These are phyloP conservation scores for Xanthoparmelia taractica DNA, from an alignment of 495 filamentous ascomycete genomes.

Conservation along the genomic window DNA sequence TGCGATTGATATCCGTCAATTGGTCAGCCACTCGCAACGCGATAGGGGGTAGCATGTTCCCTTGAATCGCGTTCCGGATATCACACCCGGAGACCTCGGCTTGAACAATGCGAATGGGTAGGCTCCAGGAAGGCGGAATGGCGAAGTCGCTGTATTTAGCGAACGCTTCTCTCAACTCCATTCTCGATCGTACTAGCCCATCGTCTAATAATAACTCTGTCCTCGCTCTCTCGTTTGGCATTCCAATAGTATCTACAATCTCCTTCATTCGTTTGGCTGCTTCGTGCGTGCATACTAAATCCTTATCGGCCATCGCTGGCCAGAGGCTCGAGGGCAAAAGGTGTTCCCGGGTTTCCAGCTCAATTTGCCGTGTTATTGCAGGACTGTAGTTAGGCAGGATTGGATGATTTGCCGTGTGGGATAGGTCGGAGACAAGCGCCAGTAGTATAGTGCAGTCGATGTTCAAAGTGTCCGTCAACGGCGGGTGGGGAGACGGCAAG, in stretches of 20 bases:
- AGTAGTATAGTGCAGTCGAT: constrained; percentile 69
- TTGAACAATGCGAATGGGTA: constrained; percentile 45
- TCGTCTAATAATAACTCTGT: constrained; percentile 47
- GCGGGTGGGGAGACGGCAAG: constrained; percentile 45
- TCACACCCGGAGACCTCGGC: constrained; percentile 27
- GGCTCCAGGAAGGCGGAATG: constrained; percentile 40
- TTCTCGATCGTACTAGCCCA: constrained; percentile 24
- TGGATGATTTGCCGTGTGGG: constrained; percentile 36
- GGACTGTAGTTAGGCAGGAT: constrained; percentile 45
- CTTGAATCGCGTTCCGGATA: constrained; percentile 28
- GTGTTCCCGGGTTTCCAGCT: constrained; percentile 52
- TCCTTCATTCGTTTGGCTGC: constrained; percentile 57
- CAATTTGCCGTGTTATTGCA: constrained; percentile 56
- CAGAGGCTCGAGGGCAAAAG: constrained; percentile 55
- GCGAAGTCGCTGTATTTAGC: constrained; percentile 44
- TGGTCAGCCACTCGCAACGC: constrained; percentile 36
- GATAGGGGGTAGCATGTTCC: constrained; percentile 34
- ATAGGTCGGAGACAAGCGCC: constrained; percentile 64
- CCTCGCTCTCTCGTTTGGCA: constrained; percentile 50
- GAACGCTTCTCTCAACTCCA: constrained; percentile 36
- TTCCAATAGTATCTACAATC: constrained; percentile 60
- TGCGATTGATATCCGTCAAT: constrained; percentile 54
- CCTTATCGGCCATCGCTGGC: constrained; percentile 48
- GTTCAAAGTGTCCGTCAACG: constrained; percentile 54
- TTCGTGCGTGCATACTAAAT: constrained; percentile 55